Conservation (phyloP, 1,284 basidiomycete genomes). For the Schizopora paradoxa region DNA sequence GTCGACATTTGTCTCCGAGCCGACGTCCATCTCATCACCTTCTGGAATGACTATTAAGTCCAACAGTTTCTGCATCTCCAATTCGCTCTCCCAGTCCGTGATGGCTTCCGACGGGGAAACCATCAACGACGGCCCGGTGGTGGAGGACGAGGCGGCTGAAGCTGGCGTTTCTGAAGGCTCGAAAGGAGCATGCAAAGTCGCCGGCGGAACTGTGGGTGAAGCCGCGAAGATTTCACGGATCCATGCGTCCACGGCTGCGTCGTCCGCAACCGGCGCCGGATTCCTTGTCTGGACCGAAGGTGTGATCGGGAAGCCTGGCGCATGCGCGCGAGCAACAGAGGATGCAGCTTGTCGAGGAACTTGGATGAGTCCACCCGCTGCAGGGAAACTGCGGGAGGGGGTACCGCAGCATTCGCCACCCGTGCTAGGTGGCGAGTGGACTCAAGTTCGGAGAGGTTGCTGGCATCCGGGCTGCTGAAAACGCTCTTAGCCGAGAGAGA, state of each 20-base stretch:
- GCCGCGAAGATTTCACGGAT: constrained; percentile 63
- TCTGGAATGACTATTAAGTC: constrained; percentile 39
- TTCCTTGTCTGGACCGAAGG: constrained; percentile 1
- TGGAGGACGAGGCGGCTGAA: constrained; percentile 21
- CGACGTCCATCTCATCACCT: constrained; percentile 22
- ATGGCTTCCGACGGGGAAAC: constrained; percentile 12
- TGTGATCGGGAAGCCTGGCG: constrained; percentile 25
- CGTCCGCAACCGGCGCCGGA: constrained; percentile 35
- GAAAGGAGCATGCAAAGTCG: constrained; percentile 28
- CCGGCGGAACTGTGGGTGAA: constrained; percentile 37
- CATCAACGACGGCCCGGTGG: constrained; percentile 11
- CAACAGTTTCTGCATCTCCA: constrained; percentile 59
- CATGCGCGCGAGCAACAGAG: constrained; percentile 24
- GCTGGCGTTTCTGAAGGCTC: constrained; percentile 21
- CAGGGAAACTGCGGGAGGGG: constrained; percentile 64
- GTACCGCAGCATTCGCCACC: constrained; percentile 73
- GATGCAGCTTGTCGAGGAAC: constrained; percentile 9
- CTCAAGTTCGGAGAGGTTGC: constrained; percentile 38
- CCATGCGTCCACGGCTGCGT: constrained; percentile 56
- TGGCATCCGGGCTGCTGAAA: constrained; percentile 24
- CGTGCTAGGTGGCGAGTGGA: constrained; percentile 92
- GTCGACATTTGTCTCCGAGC: constrained; percentile 19
- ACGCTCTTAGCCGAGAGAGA: constrained; percentile 20
- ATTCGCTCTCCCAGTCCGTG: constrained; percentile 38
- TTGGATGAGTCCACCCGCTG: constrained; percentile 69